phyloP scores from a whole-genome alignment of 306 rosid genomes.

The Trifolium repens region DNA sequence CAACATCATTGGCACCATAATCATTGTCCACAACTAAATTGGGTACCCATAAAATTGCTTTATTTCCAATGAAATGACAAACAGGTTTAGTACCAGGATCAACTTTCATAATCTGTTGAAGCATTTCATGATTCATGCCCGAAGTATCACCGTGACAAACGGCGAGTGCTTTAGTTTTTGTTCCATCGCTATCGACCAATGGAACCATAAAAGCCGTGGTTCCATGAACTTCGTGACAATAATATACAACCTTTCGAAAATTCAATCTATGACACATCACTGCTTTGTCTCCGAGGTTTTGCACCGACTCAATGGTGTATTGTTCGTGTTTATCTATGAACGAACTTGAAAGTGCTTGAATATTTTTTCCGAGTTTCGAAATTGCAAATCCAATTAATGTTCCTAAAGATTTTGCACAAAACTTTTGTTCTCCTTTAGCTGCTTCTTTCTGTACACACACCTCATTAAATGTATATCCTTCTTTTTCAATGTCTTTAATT shows the following conservation, averaged over 20 bases:
- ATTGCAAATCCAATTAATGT: conserved; percentile 54
- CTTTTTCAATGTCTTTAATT: neutral
- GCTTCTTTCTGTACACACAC: neutral
- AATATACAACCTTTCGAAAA: conserved; percentile 54
- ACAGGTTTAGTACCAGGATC: conserved; percentile 20
- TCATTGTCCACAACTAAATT: conserved; percentile 2
- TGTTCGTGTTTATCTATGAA: conserved; percentile 38
- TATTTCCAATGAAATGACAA: conserved; percentile 28
- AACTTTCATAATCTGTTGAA: neutral
- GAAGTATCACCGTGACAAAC: conserved; percentile 47
- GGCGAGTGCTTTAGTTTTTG: conserved; percentile 54
- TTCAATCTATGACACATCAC: conserved; percentile 38
- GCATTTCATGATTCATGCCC: neutral
- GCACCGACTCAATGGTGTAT: conserved; percentile 42
- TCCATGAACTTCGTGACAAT: conserved; percentile 52
- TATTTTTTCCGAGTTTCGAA: conserved; percentile 47
- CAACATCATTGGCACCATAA: neutral
- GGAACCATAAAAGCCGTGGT: conserved; percentile 45
- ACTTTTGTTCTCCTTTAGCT: conserved; percentile 6
- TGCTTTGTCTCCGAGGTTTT: conserved; percentile 49
- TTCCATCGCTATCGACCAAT: conserved; percentile 54
- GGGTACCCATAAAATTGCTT: conserved; percentile 24
- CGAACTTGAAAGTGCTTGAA: conserved; percentile 53
- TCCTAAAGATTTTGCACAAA: conserved; percentile 31
- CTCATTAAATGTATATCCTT: conserved; percentile 15